Conservation (phyloP, 2,329 filamentous ascomycete species). For the Arthrobotrys megalospora region DNA sequence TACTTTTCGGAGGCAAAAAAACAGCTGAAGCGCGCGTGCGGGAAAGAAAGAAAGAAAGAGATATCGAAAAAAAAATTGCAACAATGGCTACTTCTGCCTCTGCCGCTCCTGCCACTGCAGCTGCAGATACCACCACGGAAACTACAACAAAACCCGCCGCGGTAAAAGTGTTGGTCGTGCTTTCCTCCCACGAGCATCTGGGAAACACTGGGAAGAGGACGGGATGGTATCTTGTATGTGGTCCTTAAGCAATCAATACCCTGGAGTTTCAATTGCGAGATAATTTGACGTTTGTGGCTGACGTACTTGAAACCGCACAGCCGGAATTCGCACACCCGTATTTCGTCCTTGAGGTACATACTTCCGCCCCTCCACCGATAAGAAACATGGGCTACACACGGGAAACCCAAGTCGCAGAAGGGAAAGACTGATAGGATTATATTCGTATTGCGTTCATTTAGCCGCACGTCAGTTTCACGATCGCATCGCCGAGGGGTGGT, state of each 20-base stretch:
- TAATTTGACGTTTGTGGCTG: not conserved
- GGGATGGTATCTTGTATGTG: slow-evolving; percentile 78
- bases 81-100: slow-evolving; percentile 34
- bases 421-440: slow-evolving; percentile 1
- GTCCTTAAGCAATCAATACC: not conserved
- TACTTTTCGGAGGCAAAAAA: not conserved
- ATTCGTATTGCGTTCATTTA: slow-evolving; percentile 66
- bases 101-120: not conserved
- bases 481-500: slow-evolving; percentile 77
- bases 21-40: not conserved
- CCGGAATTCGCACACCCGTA: slow-evolving; percentile 77
- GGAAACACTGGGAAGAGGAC: slow-evolving; percentile 73
- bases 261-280: not conserved
- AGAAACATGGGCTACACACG: not conserved
- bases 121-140: slow-evolving; percentile 11
- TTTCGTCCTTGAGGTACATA: slow-evolving; percentile 68
- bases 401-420: not conserved
- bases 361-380: slow-evolving; percentile 5
- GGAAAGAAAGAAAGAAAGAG: too few species aligned
- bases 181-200: slow-evolving; percentile 75
- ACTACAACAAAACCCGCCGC: slow-evolving; percentile 49
- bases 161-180: slow-evolving; percentile 78
- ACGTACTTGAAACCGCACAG: slow-evolving; percentile 65
- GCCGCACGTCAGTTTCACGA: slow-evolving; percentile 72
- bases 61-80: not conserved